Evolutionary conservation across 805 yeast species (phyloP), one percentile per base, ranked within the genome.

Genomic region (Tetrapisispora phaffii): DNA sequence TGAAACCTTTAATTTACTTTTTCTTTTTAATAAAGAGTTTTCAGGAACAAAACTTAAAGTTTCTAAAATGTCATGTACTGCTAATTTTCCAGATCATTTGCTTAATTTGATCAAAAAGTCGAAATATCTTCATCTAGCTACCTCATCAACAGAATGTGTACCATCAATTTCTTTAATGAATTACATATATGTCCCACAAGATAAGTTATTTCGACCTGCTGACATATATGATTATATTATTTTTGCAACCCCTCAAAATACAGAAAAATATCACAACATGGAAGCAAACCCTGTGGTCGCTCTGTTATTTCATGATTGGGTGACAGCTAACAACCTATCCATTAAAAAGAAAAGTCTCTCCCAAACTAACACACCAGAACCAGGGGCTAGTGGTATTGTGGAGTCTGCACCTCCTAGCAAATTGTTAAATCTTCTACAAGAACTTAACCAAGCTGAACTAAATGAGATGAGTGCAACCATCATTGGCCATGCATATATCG

Each of bases 81-180:
- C 58, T 20, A 60, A 62, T 35, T 62, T 68, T 12, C 73, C 74
- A 20, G 54, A 56, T 21, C 66, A 62, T 35, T 60, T 77, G 16
- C 47, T 68, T 19, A 58, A 67, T 12, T 66, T 83, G 33, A 69
- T 84, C 32, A 71, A 77, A 47, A 70, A 75, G 13, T 80, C 86
- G 10, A 74, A 81, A 50, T 83, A 78, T 61, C 77, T 89, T 34
- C 97, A 89, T 62, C 70, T 89, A 39, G 97, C 90, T 2, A 90
- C 97, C 1, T 76, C 87, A 47, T 68, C 71, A 42, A 60, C 62
- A 9, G 74, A 85, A 37, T 72, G 82, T 54, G 63, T 77, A 38
- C 97, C 97, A 6, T 93, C 89, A 49, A 95, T 88, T 3, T 77
- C 93, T 17, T 71, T 90, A 50, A 90, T 90, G 97, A 90, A 86